These are phyloP conservation scores for Selaginella moellendorffii DNA, from an alignment of 75 land plant genomes.

Conservation along the genomic window DNA sequence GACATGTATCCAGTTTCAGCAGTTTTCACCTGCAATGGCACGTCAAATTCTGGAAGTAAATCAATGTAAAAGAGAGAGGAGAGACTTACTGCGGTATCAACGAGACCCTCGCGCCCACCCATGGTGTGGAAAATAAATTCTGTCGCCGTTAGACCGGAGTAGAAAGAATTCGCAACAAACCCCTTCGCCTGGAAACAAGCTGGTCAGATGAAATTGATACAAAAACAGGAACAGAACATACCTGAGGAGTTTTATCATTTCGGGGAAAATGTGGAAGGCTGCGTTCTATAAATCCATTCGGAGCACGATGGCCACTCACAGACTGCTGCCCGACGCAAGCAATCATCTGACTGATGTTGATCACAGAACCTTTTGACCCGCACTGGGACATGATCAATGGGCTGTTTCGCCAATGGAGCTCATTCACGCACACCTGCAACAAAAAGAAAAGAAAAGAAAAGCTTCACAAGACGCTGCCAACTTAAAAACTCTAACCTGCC, in stretches of 20 bases:
- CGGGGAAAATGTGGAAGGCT: constrained; percentile 80
- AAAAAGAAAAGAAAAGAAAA: no score
- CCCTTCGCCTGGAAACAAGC: constrained; percentile 79
- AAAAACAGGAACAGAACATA: no score
- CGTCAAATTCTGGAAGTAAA: no score
- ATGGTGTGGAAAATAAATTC: constrained; percentile 97
- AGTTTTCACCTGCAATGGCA: constrained; percentile 99
- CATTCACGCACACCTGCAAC: constrained; percentile 55
- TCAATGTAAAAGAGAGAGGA: no score
- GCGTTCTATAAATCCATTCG: constrained; percentile 86
- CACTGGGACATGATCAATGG: constrained; percentile 96
- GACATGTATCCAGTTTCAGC: constrained; percentile 99
- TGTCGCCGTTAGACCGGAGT: constrained; percentile 74
- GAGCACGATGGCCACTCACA: constrained; percentile 87
- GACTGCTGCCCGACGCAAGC: constrained; percentile 95
- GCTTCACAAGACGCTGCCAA: no score
- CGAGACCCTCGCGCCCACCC: constrained; percentile 98
- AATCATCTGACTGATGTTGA: constrained; percentile 94
- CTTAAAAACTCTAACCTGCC: no score
- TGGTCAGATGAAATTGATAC: no score
- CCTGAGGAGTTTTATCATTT: constrained; percentile 53
- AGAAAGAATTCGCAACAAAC: constrained; percentile 91
- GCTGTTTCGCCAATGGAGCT: constrained; percentile 82
- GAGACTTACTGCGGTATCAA: constrained; percentile 73
- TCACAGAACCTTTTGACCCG: constrained; percentile 88